Evolutionary conservation across 768 basidiomycete genomes (phyloP).

Genomic region (Roridomyces roridus): DNA sequence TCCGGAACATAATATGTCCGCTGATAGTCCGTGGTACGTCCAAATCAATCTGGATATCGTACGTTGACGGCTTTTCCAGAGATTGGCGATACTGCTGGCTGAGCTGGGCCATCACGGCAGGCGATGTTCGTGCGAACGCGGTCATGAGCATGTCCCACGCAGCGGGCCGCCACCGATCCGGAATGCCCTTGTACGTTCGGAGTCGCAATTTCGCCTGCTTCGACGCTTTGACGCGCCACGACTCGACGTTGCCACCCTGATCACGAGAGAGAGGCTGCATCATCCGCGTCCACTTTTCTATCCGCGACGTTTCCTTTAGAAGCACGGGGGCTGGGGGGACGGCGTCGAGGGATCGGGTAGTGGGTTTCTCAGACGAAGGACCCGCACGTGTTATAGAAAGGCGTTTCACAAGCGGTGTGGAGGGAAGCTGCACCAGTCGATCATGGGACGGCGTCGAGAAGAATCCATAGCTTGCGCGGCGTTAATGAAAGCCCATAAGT

Average conservation of each 20-base stretch:
- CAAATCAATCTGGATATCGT: slow-evolving; percentile 97
- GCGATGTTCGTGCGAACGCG: slow-evolving; percentile 52
- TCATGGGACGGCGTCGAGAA: slow-evolving; percentile 83
- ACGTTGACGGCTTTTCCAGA: slow-evolving; percentile 81
- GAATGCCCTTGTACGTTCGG: slow-evolving; percentile 93
- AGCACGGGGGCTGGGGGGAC: slow-evolving; percentile 55
- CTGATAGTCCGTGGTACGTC: slow-evolving; percentile 97
- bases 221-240: slow-evolving; percentile 70
- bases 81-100: slow-evolving; percentile 61
- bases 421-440: slow-evolving; percentile 75
- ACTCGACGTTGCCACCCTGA: slow-evolving; percentile 74
- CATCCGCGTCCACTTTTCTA: slow-evolving; percentile 96
- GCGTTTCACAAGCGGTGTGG: slow-evolving; percentile 66
- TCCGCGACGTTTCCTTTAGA: slow-evolving; percentile 75
- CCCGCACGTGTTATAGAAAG: slow-evolving; percentile 53
- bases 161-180: slow-evolving; percentile 93
- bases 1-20: slow-evolving; percentile 93
- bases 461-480: slow-evolving; percentile 83
- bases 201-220: slow-evolving; percentile 75
- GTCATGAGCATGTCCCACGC: slow-evolving; percentile 89
- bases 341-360: slow-evolving; percentile 50
- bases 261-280: slow-evolving; percentile 71
- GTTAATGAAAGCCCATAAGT: neutral
- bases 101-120: slow-evolving; percentile 49
- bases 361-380: slow-evolving; percentile 49